A percentile compares a stretch with the other conserved stretches of the same genome.
These are phyloP conservation scores for Yamadazyma nakazawae DNA, from an alignment of 805 yeast species.

Conservation along the genomic window DNA sequence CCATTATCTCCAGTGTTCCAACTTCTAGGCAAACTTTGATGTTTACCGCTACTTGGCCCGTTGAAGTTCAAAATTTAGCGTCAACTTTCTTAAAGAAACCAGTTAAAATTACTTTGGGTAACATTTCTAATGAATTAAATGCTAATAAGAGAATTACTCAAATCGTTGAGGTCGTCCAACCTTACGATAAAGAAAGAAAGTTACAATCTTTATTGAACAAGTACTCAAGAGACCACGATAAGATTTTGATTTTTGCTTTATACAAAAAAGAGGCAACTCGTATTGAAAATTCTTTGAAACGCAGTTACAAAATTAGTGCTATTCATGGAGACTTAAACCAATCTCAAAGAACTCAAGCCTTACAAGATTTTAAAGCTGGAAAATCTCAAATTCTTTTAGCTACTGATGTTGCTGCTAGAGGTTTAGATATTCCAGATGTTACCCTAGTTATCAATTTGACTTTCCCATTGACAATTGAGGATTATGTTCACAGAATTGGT, in stretches of 20 bases:
- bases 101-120: conserved; percentile 90
- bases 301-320: conserved; percentile 83
- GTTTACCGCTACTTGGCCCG: conserved; percentile 99
- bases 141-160: conserved; percentile 95
- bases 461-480: conserved; percentile 94
- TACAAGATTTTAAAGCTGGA: conserved; percentile 82
- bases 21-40: conserved; percentile 80
- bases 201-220: conserved; percentile 67
- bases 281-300: conserved; percentile 69
- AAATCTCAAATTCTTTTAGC: conserved; percentile 76
- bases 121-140: conserved; percentile 78
- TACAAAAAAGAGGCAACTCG: conserved; percentile 96
- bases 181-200: conserved; percentile 73
- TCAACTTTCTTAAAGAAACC: conserved; percentile 76
- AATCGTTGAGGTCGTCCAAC: conserved; percentile 83
- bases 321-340: conserved; percentile 95
- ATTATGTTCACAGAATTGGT: conserved; percentile 95
- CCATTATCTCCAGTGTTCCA: conserved; percentile 61
- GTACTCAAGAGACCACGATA: conserved; percentile 70
- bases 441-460: conserved; percentile 92
- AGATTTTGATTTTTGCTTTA: conserved; percentile 86
- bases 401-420: conserved; percentile 98
- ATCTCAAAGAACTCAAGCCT: conserved; percentile 84
- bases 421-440: conserved; percentile 95
- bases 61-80: conserved; percentile 92